Base-by-base conservation (phyloP, 352 stramenopile species). In the Phytophthora pinifolia region DNA sequence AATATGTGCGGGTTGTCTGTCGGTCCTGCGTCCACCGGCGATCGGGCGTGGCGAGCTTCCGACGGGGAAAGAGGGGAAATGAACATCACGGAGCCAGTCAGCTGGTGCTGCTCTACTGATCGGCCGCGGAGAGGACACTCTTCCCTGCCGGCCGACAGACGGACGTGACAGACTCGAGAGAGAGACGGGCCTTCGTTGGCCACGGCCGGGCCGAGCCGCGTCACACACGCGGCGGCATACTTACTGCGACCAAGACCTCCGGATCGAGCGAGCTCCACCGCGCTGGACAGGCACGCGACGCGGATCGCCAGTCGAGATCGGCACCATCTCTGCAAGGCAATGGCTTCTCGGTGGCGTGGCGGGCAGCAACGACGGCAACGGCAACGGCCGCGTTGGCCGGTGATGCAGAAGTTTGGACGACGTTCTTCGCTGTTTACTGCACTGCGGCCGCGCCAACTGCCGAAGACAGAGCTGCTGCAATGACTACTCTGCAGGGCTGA, bases 51-150 rank as follows among this genome's bases (percentile, higher is more conserved):
- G 44, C 58, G 47, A 61, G 52, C 54, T 69, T 62, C 55, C 35
- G 38, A 54, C 49, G 20, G 45, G 35, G 64, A 66, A 72, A 69
- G 64, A 72, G 59, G 53, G 45, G 47, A 72, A 72, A 72, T 72
- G 64, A 72, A 50, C 48, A 66, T 62, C 49, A 69, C 41, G 53
- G 37, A 66, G 54, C 45, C 54, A 72, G 54, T 72, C 64, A 72
- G 64, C 59, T 69, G 64, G 54, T 69, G 58, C 43, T 53, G 62
- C 48, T 66, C 59, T 61, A 15, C 54, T 72, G 59, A 68, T 72
- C 59, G 49, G 61, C 44, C 52, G 42, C 42, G 29, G 36, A 35
- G 51, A 66, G 49, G 64, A 69, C 64, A 65, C 53, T 69, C 59
- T 62, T 59, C 50, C 55, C 38, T 53, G 33, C 27, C 36, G 50